phyloP scores from a whole-genome alignment of 2,329 filamentous ascomycete species.

The Fusarium decemcellulare region DNA sequence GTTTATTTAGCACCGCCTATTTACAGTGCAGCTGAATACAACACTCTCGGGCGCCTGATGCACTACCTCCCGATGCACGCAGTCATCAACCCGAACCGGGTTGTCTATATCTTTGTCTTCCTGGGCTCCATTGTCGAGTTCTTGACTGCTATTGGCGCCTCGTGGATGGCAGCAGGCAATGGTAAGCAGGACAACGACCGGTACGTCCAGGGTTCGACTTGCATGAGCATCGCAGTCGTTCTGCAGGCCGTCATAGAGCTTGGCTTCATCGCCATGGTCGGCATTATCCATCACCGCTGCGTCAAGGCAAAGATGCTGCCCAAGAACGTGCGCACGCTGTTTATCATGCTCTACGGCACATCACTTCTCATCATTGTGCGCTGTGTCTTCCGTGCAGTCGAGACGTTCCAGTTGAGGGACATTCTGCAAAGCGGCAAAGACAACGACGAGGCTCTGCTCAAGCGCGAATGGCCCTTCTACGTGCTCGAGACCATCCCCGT shows the following conservation, averaged over 20 bases:
- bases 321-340: slow-evolving; percentile 40
- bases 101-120: slow-evolving; percentile 47
- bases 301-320: slow-evolving; percentile 39
- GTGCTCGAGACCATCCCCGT: slow-evolving; percentile 61
- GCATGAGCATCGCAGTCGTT: slow-evolving; percentile 66
- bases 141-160: slow-evolving; percentile 41
- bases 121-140: slow-evolving; percentile 41
- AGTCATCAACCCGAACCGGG: slow-evolving; percentile 43
- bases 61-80: slow-evolving; percentile 46
- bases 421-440: slow-evolving; percentile 27
- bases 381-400: slow-evolving; percentile 44
- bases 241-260: slow-evolving; percentile 48
- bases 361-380: slow-evolving; percentile 44
- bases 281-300: slow-evolving; percentile 37
- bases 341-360: slow-evolving; percentile 46
- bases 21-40: slow-evolving; percentile 46
- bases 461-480: slow-evolving; percentile 63
- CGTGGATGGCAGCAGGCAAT: slow-evolving; percentile 43
- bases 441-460: slow-evolving; percentile 49
- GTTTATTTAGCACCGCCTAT: slow-evolving; percentile 44
- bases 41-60: slow-evolving; percentile 45
- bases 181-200: slow-evolving; percentile 64
- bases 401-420: slow-evolving; percentile 39
- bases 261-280: slow-evolving; percentile 41
- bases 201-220: slow-evolving; percentile 68